Evolutionary conservation across 2,329 filamentous ascomycete species (phyloP).

Genomic region (Talaromyces atroroseus): DNA sequence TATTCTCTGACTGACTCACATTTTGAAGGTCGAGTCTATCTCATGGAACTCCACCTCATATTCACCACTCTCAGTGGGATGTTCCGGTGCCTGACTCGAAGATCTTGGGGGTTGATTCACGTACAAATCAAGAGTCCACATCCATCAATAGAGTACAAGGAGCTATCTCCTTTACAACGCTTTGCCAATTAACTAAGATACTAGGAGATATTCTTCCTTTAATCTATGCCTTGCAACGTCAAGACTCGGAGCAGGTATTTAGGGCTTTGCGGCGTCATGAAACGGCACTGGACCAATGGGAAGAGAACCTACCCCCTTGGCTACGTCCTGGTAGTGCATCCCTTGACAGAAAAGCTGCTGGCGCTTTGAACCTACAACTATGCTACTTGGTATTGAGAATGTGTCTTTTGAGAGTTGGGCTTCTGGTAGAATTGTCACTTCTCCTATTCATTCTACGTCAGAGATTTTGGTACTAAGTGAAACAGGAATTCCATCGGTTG

Average conservation of each 20-base stretch:
- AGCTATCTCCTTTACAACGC: conserved; percentile 37
- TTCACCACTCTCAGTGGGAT: conserved; percentile 41
- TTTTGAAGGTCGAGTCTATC: conserved; percentile 44
- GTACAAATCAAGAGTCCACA: conserved; percentile 9
- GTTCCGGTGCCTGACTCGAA: conserved; percentile 32
- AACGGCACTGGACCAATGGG: conserved; percentile 38
- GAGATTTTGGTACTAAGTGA: no score
- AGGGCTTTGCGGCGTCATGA: conserved; percentile 28
- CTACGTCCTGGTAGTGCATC: conserved; percentile 26
- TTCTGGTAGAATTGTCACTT: conserved; percentile 11
- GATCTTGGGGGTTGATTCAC: conserved; percentile 21
- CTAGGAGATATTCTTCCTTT: conserved; percentile 26
- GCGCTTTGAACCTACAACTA: conserved; percentile 46
- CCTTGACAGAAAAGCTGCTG: conserved; percentile 36
- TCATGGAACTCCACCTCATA: conserved; percentile 47
- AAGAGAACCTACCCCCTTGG: conserved; percentile 31
- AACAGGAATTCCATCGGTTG: conserved; percentile 24
- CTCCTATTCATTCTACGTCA: no score
- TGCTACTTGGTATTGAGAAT: conserved; percentile 45
- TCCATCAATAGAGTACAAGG: conserved; percentile 13
- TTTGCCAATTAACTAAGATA: conserved; percentile 41
- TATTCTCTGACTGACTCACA: conserved; percentile 3
- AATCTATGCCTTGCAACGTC: conserved; percentile 25
- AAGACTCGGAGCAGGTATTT: conserved; percentile 19
- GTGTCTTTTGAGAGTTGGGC: conserved; percentile 39